Conservation (phyloP, 768 basidiomycete genomes). For the Mycena sanguinolenta region DNA sequence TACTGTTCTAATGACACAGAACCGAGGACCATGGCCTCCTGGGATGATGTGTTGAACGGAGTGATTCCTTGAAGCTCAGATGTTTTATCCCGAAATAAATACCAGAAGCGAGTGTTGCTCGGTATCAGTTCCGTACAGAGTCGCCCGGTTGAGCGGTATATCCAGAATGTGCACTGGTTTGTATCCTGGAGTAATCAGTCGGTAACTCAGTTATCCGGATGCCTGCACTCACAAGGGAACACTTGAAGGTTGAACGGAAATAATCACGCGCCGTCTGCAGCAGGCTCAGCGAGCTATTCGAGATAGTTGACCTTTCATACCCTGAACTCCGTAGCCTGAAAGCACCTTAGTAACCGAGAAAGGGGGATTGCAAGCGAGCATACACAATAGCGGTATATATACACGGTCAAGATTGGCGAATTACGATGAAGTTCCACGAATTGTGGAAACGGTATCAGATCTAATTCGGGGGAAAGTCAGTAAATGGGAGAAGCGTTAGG, state of each 20-base stretch:
- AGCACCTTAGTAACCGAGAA: background rate
- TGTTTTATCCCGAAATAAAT: background rate
- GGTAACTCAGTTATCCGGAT: background rate
- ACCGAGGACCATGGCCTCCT: constrained; percentile 2
- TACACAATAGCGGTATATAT: constrained; percentile 11
- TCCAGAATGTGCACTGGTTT: constrained; percentile 15
- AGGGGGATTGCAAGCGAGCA: background rate
- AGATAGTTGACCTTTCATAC: constrained; percentile 6
- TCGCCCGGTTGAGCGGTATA: constrained; percentile 15
- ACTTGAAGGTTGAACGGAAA: background rate
- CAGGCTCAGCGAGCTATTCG: background rate
- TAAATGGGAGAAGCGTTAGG: background rate
- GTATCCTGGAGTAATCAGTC: background rate
- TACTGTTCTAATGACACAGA: constrained; percentile 1
- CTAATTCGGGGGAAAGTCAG: constrained; percentile 5
- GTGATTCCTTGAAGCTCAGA: background rate
- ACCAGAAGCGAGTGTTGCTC: background rate
- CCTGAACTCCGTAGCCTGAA: background rate
- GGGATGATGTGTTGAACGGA: background rate
- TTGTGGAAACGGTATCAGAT: constrained; percentile 13
- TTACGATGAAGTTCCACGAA: constrained; percentile 12
- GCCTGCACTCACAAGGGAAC: background rate
- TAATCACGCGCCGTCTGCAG: constrained; percentile 6
- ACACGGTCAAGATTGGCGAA: constrained; percentile 16
- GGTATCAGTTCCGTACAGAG: constrained; percentile 1